Conservation (phyloP, 164 flowering plant species). For the Aristolochia californica region DNA sequence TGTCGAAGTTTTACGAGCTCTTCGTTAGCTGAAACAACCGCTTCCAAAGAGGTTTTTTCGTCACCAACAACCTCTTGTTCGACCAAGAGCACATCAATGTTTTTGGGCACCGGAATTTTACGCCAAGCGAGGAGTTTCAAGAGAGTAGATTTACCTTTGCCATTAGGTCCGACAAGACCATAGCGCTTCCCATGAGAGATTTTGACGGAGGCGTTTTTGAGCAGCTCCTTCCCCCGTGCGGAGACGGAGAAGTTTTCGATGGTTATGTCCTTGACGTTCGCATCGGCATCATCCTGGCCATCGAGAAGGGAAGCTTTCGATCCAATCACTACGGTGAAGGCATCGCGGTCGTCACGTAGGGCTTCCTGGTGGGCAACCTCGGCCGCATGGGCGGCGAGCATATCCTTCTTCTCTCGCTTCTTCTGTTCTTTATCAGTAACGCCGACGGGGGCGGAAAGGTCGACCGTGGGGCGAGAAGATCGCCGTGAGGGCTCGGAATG, state of each 20-base stretch:
- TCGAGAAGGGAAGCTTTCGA: slow-evolving; percentile 5
- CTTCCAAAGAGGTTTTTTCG: slow-evolving; percentile 60
- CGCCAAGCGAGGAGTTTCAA: slow-evolving; percentile 88
- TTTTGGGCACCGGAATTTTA: slow-evolving; percentile 79
- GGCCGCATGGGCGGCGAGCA: slow-evolving; percentile 38
- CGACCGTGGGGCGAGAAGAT: slow-evolving; percentile 3
- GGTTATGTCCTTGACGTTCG: slow-evolving; percentile 15
- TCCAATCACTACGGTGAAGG: slow-evolving; percentile 28
- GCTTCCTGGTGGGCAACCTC: slow-evolving; percentile 55
- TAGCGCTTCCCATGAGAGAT: slow-evolving; percentile 15
- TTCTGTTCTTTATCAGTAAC: slow-evolving; percentile 53
- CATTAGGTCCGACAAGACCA: slow-evolving; percentile 71
- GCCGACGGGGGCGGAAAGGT: slow-evolving; percentile 16
- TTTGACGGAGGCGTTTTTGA: slow-evolving; percentile 11
- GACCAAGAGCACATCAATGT: slow-evolving; percentile 79
- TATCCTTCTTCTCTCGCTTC: slow-evolving; percentile 67
- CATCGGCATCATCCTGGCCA: slow-evolving; percentile 9
- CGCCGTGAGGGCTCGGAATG: neutral
- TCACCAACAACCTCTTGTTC: slow-evolving; percentile 84
- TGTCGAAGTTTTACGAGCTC: slow-evolving; percentile 52
- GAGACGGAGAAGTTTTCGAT: slow-evolving; percentile 14
- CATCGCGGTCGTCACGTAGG: slow-evolving; percentile 69
- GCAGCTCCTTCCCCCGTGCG: slow-evolving; percentile 13
- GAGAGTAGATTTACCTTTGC: slow-evolving; percentile 73
- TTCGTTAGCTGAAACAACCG: slow-evolving; percentile 81